A percentile compares a stretch with the other conserved stretches of the same genome.
These are phyloP conservation scores for Vaucheria bursata DNA, from an alignment of 352 stramenopile genomes.

Conservation along the genomic window DNA sequence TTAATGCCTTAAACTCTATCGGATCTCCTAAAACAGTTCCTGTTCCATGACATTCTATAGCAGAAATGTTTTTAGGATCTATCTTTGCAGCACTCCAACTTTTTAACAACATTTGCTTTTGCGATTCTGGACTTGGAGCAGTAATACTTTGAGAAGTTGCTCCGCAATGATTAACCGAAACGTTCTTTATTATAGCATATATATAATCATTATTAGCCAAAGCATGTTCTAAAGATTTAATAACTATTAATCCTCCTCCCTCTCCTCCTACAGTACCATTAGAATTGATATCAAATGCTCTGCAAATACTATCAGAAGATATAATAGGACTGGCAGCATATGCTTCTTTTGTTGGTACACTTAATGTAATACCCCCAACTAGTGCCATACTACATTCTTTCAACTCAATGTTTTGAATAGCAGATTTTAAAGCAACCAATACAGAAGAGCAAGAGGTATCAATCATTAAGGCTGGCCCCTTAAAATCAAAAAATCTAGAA, in stretches of 20 bases:
- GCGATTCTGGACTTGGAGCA: no score
- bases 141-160: conserved; percentile 44
- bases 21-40: conserved; percentile 45
- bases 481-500: conserved; percentile 39
- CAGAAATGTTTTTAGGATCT: neutral
- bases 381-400: neutral
- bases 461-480: conserved; percentile 43
- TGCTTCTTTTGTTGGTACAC: neutral
- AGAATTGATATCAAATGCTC: conserved; percentile 40
- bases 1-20: conserved; percentile 49
- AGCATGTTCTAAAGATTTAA: conserved; percentile 15
- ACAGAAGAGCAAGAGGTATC: conserved; percentile 48
- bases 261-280: conserved; percentile 50
- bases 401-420: neutral
- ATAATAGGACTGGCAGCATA: conserved; percentile 25
- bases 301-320: neutral
- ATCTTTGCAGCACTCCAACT: no score
- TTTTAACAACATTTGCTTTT: no score
- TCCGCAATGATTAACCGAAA: conserved; percentile 47
- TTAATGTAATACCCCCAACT: conserved; percentile 13
- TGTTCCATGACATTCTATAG: conserved; percentile 45
- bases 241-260: conserved; percentile 41
- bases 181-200: conserved; percentile 6
- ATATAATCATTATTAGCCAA: conserved; percentile 16
- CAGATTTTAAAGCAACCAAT: neutral